Evolutionary conservation across 768 basidiomycete species (phyloP).

Genomic region (Suillus ampliporus): DNA sequence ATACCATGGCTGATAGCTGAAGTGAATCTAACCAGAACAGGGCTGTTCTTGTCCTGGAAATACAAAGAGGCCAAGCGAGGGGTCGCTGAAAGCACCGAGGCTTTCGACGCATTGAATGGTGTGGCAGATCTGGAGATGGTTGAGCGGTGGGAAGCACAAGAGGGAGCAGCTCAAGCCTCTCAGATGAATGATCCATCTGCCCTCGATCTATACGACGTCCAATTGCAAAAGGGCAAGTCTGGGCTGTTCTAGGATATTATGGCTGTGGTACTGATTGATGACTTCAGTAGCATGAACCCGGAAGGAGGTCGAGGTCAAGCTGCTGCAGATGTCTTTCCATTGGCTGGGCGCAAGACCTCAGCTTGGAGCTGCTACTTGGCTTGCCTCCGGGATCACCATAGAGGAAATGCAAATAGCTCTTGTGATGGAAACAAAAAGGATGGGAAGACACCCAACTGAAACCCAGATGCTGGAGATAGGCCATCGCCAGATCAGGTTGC

Average conservation of each 20-base stretch:
- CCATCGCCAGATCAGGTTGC: too few relatives aligned
- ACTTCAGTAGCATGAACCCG: background rate
- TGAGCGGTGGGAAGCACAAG: background rate
- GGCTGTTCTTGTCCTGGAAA: background rate
- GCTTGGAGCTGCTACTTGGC: too few relatives aligned
- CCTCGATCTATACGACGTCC: constrained; percentile 7
- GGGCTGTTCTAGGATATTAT: too few relatives aligned
- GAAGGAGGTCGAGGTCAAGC: background rate
- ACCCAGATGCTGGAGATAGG: background rate
- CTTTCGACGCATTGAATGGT: background rate
- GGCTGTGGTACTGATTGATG: too few relatives aligned
- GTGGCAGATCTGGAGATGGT: background rate
- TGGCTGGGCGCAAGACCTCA: too few relatives aligned
- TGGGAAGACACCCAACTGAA: background rate
- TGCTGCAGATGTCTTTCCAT: too few relatives aligned
- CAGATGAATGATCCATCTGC: background rate
- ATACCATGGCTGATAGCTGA: constrained; percentile 15
- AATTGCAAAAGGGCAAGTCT: background rate
- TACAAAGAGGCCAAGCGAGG: background rate
- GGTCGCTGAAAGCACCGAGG: background rate
- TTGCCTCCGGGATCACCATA: too few relatives aligned
- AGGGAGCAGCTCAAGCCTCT: background rate
- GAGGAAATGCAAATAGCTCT: background rate
- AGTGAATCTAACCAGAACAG: background rate
- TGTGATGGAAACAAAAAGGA: background rate